These are phyloP conservation scores for Ceratopteris richardii DNA, from an alignment of 75 land plant species.

Conservation along the genomic window DNA sequence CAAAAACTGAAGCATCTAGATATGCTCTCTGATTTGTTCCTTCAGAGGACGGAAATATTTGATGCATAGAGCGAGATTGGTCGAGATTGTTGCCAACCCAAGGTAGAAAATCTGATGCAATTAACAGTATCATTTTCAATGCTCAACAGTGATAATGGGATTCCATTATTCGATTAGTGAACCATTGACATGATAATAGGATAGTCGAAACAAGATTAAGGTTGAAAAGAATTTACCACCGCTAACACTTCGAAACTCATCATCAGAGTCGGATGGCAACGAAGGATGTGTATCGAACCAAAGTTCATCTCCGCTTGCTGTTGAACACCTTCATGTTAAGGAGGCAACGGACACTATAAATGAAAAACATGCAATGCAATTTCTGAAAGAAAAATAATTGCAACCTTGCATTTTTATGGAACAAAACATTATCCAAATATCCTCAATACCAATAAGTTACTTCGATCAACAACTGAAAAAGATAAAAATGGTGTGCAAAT, in stretches of 20 bases:
- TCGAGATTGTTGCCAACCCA: slow-evolving; percentile 9
- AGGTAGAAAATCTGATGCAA: slow-evolving; percentile 34
- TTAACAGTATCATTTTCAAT: neutral
- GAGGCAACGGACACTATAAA: too few species aligned
- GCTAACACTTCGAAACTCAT: slow-evolving; percentile 56
- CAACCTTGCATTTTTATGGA: too few species aligned
- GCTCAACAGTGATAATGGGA: neutral
- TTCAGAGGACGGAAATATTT: neutral
- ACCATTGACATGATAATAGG: neutral
- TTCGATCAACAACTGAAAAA: too few species aligned
- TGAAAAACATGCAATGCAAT: too few species aligned
- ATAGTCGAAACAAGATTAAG: neutral
- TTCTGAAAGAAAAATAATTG: too few species aligned
- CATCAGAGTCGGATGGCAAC: slow-evolving; percentile 63
- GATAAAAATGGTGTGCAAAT: too few species aligned
- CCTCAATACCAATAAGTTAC: too few species aligned
- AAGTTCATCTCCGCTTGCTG: slow-evolving; percentile 39
- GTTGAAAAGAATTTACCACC: slow-evolving; percentile 50
- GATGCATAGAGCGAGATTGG: neutral
- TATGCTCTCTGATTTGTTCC: neutral
- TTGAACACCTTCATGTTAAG: too few species aligned
- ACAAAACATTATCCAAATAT: too few species aligned
- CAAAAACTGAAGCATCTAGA: neutral
- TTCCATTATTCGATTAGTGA: neutral
- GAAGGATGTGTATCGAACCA: slow-evolving; percentile 66